Evolutionary conservation across 805 yeast species (phyloP), one percentile per base, ranked within the genome.

Genomic region (Pichia scutulata): DNA sequence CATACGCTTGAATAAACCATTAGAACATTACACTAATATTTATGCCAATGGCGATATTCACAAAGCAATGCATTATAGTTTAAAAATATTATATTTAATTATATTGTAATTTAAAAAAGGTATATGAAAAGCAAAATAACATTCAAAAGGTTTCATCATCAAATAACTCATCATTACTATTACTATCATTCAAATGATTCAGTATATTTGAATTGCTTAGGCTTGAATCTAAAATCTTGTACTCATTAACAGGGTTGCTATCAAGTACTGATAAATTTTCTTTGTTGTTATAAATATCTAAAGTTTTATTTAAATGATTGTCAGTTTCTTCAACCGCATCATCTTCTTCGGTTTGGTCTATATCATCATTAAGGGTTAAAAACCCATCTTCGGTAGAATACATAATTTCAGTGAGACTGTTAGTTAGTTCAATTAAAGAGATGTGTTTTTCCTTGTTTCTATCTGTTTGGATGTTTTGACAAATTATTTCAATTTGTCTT

Each of bases 331-430:
- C 39, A 1, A 9, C 10, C 4, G 7, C 26, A 42, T 42, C 25
- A 18, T 28, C 14, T 23, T 36, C 21, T 5, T 42, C 36, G 21
- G 25, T 21, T 10, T 42, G 28, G 12, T 30, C 18, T 12, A 39
- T 39, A 13, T 58, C 59, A 26, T 63, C 70, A 39, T 65, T 65
- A n/a, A 83, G 83, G 23, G 76, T 74, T 59, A 82, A 85, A 61
- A 89, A 89, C 1, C 96, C 95, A 55, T 86, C 95, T 49, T 86
- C 89, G 0, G 95, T 85, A 7, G 84, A 77, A 59, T 87, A 90
- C 55, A 90, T 68, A 13, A 88, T 86, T 30, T 77, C 81, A 65
- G 87, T 92, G 28, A 92, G 76, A 60, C 85, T 82, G 23, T 77
- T 70, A 25, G 82, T 56, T 28, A 80, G 66, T 49, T 70, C 78